These are phyloP conservation scores for Borovskyia barvae DNA, from an alignment of 208 protist species.

Conservation along the genomic window DNA sequence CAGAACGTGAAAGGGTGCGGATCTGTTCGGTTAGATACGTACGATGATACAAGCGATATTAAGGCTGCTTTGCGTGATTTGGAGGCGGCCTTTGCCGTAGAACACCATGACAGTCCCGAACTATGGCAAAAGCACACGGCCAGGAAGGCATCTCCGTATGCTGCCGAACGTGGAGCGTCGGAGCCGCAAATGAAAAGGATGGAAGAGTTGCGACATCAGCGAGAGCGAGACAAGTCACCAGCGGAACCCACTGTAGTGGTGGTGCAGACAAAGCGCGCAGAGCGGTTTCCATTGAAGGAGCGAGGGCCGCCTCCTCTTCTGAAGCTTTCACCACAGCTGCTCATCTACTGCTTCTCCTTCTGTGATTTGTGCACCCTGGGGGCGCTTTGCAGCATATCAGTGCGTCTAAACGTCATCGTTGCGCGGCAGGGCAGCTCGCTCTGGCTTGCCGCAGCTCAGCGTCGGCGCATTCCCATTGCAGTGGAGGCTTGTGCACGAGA, in stretches of 20 bases:
- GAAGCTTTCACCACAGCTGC: conserved; percentile 13
- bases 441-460: conserved; percentile 21
- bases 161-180: too few species aligned
- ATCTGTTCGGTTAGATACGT: conserved; percentile 21
- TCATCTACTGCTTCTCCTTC: conserved; percentile 25
- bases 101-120: too few species aligned
- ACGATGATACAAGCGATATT: conserved; percentile 29
- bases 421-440: conserved; percentile 15
- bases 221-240: neutral
- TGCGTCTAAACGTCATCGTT: conserved; percentile 24
- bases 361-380: conserved; percentile 22
- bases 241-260: neutral
- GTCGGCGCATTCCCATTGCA: conserved; percentile 9
- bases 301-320: neutral
- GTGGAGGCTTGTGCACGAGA: conserved; percentile 2
- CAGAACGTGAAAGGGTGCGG: neutral
- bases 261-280: neutral
- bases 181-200: too few species aligned
- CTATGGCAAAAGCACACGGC: too few species aligned
- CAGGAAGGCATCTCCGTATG: too few species aligned
- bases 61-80: conserved; percentile 24
- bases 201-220: too few species aligned
- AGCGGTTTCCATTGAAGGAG: neutral
- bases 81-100: conserved; percentile 9
- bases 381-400: conserved; percentile 21